Base-by-base conservation (phyloP, 768 basidiomycete genomes). In the Ramaria rubella region DNA sequence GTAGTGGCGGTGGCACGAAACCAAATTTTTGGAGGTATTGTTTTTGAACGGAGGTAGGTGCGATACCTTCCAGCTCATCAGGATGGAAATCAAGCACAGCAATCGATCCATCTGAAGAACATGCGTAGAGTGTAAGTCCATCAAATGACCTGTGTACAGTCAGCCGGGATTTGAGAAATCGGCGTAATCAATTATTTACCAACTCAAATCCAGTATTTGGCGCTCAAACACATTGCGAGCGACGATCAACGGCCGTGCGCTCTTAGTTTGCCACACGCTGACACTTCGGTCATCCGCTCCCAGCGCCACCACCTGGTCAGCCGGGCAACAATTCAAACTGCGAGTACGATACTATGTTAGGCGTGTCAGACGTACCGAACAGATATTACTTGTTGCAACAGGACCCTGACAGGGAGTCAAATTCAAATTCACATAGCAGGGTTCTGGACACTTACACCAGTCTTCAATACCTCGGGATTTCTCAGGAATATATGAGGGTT, bases 261-360 rank as follows among this genome's bases (percentile, higher is more conserved):
- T 83, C 61, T 94, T 93, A 3, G 95, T 98, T 68, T 94, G 85
- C 96, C 96, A 99, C 7, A 99, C 82, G 3, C 94, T 96, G 27
- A 99, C 84, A 5, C 90, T 91, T 58, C 91, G 80, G 67, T 96
- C 93, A 63, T 95, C 93, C 0, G 93, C 92, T 31, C 94, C 94
- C 14, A 99, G 79, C 1, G 96, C 96, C 17, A 93, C 87, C 11
- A 95, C 52, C 52, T 54, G n/a, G n/a, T n/a, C n/a, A n/a, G n/a
- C n/a, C n/a, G n/a, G n/a, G n/a, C n/a, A n/a, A n/a, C n/a, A n/a
- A 29, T 12, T 11, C 21, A 40, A 40, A 14, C 33, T n/a, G 17
- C 15, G 14, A n/a, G 38, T 15, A 43, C 3, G 29, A 26, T n/a
- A 17, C 27, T 4, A 36, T n/a, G 19, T 26, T 21, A n/a, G 8